Evolutionary conservation across 371 early-diverging fungal genomes (phyloP).

Genomic region (Mortierella sp.): DNA sequence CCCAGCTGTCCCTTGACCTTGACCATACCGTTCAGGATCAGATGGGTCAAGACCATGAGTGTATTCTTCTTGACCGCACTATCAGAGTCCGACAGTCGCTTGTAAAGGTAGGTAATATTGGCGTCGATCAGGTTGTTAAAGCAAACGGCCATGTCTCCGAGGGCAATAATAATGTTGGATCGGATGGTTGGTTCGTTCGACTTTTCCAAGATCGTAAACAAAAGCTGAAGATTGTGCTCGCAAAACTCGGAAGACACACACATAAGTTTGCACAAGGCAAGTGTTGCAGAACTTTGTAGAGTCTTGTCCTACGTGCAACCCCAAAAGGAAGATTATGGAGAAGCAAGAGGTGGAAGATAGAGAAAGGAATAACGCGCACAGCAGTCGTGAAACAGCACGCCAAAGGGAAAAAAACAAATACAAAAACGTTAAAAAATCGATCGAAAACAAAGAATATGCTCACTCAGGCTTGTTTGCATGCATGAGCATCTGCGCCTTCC

Average conservation of each 20-base stretch:
- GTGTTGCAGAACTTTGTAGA: constrained; percentile 84
- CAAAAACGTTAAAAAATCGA: background rate
- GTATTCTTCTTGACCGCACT: constrained; percentile 90
- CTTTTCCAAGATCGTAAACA: constrained; percentile 90
- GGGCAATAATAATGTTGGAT: constrained; percentile 91
- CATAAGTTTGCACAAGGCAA: constrained; percentile 95
- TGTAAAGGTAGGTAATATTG: constrained; percentile 92
- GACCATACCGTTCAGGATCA: constrained; percentile 98
- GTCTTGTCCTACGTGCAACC: constrained; percentile 68
- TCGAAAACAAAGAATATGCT: background rate
- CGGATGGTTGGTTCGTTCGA: constrained; percentile 82
- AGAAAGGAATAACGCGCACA: background rate
- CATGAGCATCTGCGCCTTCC: background rate
- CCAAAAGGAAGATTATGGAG: too few species aligned
- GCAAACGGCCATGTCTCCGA: constrained; percentile 97
- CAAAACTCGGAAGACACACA: constrained; percentile 95
- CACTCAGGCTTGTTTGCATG: background rate
- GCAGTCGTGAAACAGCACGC: background rate
- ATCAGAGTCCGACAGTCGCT: constrained; percentile 85
- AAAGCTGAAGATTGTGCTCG: constrained; percentile 88
- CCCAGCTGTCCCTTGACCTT: constrained; percentile 98
- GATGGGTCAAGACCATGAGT: constrained; percentile 96
- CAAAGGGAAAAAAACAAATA: background rate
- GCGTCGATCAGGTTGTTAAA: constrained; percentile 95
- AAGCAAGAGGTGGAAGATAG: too few species aligned